These are phyloP conservation scores for Arthrocladium fulminans DNA, from an alignment of 2,329 filamentous ascomycete genomes.

Conservation along the genomic window DNA sequence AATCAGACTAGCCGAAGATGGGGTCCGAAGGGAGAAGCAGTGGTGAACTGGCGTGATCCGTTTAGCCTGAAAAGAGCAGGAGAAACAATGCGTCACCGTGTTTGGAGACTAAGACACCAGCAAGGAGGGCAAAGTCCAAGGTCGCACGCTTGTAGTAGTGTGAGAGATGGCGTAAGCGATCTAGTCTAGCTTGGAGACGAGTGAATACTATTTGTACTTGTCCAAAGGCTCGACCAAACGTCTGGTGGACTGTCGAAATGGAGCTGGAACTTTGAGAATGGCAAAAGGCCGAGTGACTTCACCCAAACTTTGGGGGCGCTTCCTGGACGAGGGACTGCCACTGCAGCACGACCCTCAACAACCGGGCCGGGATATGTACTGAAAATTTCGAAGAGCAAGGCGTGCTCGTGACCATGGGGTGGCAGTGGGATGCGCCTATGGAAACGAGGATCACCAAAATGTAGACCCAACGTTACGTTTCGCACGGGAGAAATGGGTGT, in stretches of 20 bases:
- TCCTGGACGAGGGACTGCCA: constrained; percentile 2
- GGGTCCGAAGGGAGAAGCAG: background rate
- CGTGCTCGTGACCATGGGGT: constrained; percentile 7
- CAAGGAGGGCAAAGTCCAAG: background rate
- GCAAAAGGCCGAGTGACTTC: constrained; percentile 5
- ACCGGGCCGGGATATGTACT: background rate
- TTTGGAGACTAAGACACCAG: constrained; percentile 6
- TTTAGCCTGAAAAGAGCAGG: constrained; percentile 5
- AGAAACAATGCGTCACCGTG: background rate
- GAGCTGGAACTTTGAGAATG: background rate
- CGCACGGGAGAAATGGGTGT: background rate
- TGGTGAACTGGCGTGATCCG: background rate
- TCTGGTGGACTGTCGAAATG: background rate
- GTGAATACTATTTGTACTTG: constrained; percentile 7
- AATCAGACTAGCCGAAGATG: constrained; percentile 14
- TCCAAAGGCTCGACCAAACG: background rate
- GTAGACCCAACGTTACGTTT: constrained; percentile 9
- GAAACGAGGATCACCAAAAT: background rate
- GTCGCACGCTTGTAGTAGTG: constrained; percentile 9
- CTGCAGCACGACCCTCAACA: background rate
- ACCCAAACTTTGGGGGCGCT: constrained; percentile 1
- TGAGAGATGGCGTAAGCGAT: constrained; percentile 8
- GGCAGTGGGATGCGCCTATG: constrained; percentile 7
- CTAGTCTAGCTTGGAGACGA: constrained; percentile 3
- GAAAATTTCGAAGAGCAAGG: background rate